Base-by-base conservation (phyloP, 2,329 filamentous ascomycete species). In the Rhinocladiella similis region DNA sequence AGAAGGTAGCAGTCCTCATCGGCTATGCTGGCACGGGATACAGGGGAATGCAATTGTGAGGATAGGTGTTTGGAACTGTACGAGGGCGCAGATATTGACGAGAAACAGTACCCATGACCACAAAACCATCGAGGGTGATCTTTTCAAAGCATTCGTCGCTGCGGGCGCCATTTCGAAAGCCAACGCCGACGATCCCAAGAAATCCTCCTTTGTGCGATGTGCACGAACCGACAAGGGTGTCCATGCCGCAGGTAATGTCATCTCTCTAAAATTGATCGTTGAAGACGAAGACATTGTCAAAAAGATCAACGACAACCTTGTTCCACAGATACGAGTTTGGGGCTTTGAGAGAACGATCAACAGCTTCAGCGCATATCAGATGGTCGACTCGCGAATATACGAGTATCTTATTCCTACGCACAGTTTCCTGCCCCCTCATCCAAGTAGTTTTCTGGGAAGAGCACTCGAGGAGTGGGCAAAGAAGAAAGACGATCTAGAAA, bases 201-300 rank as follows among this genome's bases (percentile, higher is more conserved):
- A 99, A 75, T 96, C 91, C 1, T 92, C 91, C 50, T 83, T 99
- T 46, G 90, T 96, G 52, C 88, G 94, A 63, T 99, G 94, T 73
- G 94, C 94, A 3, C 83, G 94, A 62, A 99, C 94, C 0, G 94
- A 99, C 76, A 99, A 97, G 78, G 94, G 94, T 53, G 93, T 97
- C 1, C 93, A 97, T 72, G 93, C 93, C 1, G 93, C 93, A 1
- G 94, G 93, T 50, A 97, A 97, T 69, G 87, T 97, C 68, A 90
- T 97, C 60, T 96, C 91, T 29, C 73, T 97, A 67, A 99, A 99
- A 77, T 80, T 99, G 65, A 97, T 99, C 66, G 87, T 97, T 47
- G 93, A 97, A 73, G 93, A 97, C 56, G 81, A 85, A 10, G 86
- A 96, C 61, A 84, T 97, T 47, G 86, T 97, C 20, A 78, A 91